A percentile compares a stretch with the other conserved stretches of the same genome.
Evolutionary conservation across 176 grass and related monocot species (phyloP).

Genomic region (Eragrostis curvula): DNA sequence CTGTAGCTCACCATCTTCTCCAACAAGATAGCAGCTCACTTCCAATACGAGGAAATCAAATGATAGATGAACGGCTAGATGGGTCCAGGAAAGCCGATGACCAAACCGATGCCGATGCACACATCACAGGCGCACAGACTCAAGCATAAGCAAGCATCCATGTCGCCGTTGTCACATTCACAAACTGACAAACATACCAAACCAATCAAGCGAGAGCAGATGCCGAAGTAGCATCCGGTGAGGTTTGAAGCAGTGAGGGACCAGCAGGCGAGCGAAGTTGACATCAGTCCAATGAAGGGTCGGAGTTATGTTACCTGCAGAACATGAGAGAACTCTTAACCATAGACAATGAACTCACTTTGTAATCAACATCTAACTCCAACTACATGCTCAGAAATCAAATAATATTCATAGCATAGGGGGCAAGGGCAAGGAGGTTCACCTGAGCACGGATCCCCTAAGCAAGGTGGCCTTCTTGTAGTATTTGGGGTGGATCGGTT

Average conservation of each 20-base stretch:
- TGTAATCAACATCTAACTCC: not conserved
- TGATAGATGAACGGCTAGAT: not conserved
- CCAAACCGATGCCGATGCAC: not conserved
- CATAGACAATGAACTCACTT: not conserved
- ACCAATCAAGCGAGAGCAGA: not conserved
- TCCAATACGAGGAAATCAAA: not conserved
- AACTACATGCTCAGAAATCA: not conserved
- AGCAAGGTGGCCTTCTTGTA: not conserved
- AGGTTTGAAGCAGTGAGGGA: too few species aligned
- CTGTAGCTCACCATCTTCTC: not conserved
- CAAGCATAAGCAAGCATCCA: not conserved
- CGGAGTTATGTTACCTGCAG: not conserved
- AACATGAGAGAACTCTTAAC: not conserved
- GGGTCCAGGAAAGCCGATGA: not conserved
- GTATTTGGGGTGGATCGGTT: not conserved
- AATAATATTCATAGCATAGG: not conserved
- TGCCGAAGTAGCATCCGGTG: too few species aligned
- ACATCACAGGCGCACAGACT: too few species aligned
- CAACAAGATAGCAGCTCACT: not conserved
- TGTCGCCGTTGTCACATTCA: not conserved
- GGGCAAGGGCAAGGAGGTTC: not conserved
- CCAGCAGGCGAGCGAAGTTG: too few species aligned
- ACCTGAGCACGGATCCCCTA: slow-evolving; percentile 2
- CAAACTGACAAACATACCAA: too few species aligned
- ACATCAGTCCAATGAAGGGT: not conserved